Evolutionary conservation across 176 grass and related monocot species (phyloP), one percentile per base, ranked within the genome.

Genomic region (Zizania latifolia): DNA sequence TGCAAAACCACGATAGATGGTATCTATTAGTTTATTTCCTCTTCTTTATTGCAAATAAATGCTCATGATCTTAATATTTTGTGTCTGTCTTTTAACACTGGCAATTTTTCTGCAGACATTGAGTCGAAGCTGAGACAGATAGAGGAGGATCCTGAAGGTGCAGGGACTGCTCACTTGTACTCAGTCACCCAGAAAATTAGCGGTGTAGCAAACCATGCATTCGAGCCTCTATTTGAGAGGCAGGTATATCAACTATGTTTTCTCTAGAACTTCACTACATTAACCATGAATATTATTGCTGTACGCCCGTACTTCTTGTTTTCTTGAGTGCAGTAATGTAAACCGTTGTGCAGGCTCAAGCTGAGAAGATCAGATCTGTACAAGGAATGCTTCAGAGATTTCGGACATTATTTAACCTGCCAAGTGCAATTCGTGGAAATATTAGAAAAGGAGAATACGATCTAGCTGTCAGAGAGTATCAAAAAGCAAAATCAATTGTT

Each of bases 311-410:
- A n/a, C n/a, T n/a, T n/a, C n/a, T n/a, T n/a, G n/a, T n/a, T 35
- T 90, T 78, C 38, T 61, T 62, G 21, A 72, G 58, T 73, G 65
- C 19, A 46, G 26, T 89, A 35, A 78, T 64, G 29, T 86, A 22
- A 63, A 21, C 36, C 27, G 5, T 88, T 71, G 41, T 80, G 59
- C 77, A 99, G 95, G 92, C 86, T 46, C 95, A 99, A 94, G 95
- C 95, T 68, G 95, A 99, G 78, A 99, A 94, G 82, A 99, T 94
- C 64, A 99, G 95, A 88, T 99, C 95, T 68, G 95, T 99, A 85
- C 95, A 99, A 86, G 95, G 91, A 81, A 99, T 94, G 95, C 95
- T 99, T 92, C 95, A 99, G 87, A 92, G 95, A 80, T 99, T 99
- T 34, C 80, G 95, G 17, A 99, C 95, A 62, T 81, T 99, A 35